Base-by-base conservation (phyloP, 192 early-diverging fungal species). In the Phycomyces blakesleeanus region DNA sequence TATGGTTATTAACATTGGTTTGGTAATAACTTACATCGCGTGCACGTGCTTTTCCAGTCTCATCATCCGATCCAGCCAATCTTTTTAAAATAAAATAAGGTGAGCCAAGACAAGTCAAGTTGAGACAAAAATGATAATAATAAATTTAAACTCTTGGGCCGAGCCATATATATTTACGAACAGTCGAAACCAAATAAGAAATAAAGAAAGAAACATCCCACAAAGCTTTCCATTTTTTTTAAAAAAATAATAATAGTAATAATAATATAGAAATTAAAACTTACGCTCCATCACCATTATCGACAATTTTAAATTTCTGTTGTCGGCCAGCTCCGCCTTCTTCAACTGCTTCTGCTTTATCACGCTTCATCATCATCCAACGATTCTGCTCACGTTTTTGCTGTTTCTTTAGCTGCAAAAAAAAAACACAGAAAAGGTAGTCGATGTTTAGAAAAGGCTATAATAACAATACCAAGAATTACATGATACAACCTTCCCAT, bases 281-380 rank as follows among this genome's bases (percentile, higher is more conserved):
- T 78, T 69, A 64, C 76, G 50, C 20, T 55, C 49, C 14, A 44
- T 64, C 27, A 52, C 68, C 66, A 69, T 63, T 78, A 56, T 85
- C 78, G 11, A 82, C 78, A 15, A 80, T 61, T 42, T 51, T 54
- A 14, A 75, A 66, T 7, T 65, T 60, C n/a, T 39, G 62, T 15
- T 37, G 27, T 11, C 67, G 44, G 20, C 37, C 38, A 42, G 64
- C 16, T 11, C 53, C 58, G 0, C 24, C 63, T 12, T 18, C 64
- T 26, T 71, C 78, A 22, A 71, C 81, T 10, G 52, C 66, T 22
- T 77, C 78, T 25, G 72, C 68, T 37, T 80, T 70, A 29, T 70
- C 64, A 8, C 66, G 54, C 20, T 76, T 68, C 65, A 82, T 79
- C 63, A 84, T 77, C 80, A 83, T 81, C 39, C 85, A 71, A 40